Conservation (phyloP, 2,329 filamentous ascomycete genomes). For the Aspergillus sp. region DNA sequence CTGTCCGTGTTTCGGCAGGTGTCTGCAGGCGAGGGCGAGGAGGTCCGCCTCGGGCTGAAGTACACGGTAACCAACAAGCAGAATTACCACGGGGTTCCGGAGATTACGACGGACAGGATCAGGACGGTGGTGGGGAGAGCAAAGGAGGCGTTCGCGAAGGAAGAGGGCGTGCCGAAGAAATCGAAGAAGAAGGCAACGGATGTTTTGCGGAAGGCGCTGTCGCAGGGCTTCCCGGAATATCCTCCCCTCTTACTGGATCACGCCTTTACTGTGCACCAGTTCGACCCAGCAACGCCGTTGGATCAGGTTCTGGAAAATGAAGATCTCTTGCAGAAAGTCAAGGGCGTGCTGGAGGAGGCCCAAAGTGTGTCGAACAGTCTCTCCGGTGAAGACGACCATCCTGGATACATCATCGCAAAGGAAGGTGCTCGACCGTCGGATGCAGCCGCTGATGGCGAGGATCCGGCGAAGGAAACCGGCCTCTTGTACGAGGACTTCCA, state of each 20-base stretch:
- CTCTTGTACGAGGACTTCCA: slow-evolving; percentile 91
- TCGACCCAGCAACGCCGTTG: slow-evolving; percentile 59
- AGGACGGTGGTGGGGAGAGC: slow-evolving; percentile 58
- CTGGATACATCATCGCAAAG: slow-evolving; percentile 83
- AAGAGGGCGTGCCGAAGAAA: slow-evolving; percentile 47
- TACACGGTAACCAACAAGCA: slow-evolving; percentile 77
- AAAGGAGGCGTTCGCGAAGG: slow-evolving; percentile 33
- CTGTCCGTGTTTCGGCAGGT: slow-evolving; percentile 73
- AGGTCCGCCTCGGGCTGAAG: slow-evolving; percentile 63
- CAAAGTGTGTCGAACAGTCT: slow-evolving; percentile 60
- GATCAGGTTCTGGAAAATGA: slow-evolving; percentile 62
- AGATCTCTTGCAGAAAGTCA: slow-evolving; percentile 53
- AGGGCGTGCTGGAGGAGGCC: slow-evolving; percentile 61
- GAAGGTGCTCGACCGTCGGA: slow-evolving; percentile 28
- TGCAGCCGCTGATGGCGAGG: slow-evolving; percentile 30
- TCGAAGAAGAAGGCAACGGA: slow-evolving; percentile 67
- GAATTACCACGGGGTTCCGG: slow-evolving; percentile 68
- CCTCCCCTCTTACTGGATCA: slow-evolving; percentile 85
- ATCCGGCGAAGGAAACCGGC: slow-evolving; percentile 22
- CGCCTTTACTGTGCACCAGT: slow-evolving; percentile 58
- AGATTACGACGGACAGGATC: slow-evolving; percentile 64
- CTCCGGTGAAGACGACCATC: slow-evolving; percentile 54
- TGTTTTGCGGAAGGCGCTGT: slow-evolving; percentile 68
- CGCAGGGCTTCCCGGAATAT: slow-evolving; percentile 76
- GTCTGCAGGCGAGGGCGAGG: slow-evolving; percentile 69